Evolutionary conservation across 176 grass and related monocot genomes (phyloP), one percentile per base, ranked within the genome.

Genomic region (Zoysia japonica): DNA sequence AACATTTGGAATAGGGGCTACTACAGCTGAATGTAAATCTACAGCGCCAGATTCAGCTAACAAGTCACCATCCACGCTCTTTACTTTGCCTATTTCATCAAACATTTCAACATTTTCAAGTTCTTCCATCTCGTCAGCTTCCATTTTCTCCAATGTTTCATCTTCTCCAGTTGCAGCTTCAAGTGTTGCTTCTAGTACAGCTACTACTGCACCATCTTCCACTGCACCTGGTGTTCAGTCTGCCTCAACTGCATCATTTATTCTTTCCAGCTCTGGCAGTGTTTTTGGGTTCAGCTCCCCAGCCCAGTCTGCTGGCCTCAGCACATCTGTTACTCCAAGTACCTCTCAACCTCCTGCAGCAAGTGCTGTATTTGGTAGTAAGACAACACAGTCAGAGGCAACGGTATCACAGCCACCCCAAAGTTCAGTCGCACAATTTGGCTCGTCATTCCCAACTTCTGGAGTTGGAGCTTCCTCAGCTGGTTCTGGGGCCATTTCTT

Each of bases 211-310:
- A 62, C 19, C 70, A 63, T 67, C 65, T 55, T 51, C 81, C 64
- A 75, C 73, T 61, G 46, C 68, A 11, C 35, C 70, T 48, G 61
- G 40, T 69, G 53, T 52, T 45, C 80, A 80, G 64, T 82, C 81
- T 52, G 13, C 76, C 77, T 73, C 86, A 47, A 64, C 83, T n/a
- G 10, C 75, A 61, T n/a, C 85, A 68, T 85, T 72, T 67, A 50
- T 63, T 47, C 75, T 91, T 84, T 50, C 59, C 16, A 83, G 83
- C 57, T 65, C 84, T 47, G 84, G 79, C 64, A 72, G 57, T 40
- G 62, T 63, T 66, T 84, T 81, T 76, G 84, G 84, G 16, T 87
- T 89, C 65, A 88, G 64, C 49, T 52, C 76, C 56, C 71, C 88
- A 72, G 81, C 77, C 55, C 83, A 94, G 45, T 78, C 84, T 50